These are phyloP conservation scores for Orbilia oligospora DNA, from an alignment of 2,329 filamentous ascomycete genomes.

Conservation along the genomic window DNA sequence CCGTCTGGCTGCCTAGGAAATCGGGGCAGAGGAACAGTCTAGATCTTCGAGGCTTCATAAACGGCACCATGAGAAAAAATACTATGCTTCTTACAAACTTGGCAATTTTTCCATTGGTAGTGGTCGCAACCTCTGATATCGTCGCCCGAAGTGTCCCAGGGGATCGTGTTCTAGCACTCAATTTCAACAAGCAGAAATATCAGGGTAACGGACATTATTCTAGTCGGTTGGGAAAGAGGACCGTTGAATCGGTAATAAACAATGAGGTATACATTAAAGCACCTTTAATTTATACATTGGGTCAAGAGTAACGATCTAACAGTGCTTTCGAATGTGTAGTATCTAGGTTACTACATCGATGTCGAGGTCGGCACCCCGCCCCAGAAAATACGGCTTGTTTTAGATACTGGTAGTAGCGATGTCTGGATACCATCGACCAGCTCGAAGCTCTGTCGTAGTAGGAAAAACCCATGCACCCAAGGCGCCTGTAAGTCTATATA, in stretches of 20 bases:
- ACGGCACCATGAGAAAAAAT: constrained; percentile 18
- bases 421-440: constrained; percentile 70
- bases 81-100: constrained; percentile 33
- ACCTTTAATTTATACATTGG: not conserved
- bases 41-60: not conserved
- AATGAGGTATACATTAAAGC: constrained; percentile 38
- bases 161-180: constrained; percentile 36
- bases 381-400: constrained; percentile 72
- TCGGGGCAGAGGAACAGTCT: too few relatives aligned
- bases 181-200: constrained; percentile 43
- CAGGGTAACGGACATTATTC: constrained; percentile 16
- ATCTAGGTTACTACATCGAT: constrained; percentile 71
- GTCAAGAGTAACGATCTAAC: not conserved
- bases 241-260: constrained; percentile 31
- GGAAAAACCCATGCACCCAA: constrained; percentile 59
- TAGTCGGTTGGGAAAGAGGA: constrained; percentile 24
- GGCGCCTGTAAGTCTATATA: constrained; percentile 61
- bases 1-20: too few relatives aligned
- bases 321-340: constrained; percentile 60
- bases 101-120: not conserved
- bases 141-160: constrained; percentile 11
- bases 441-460: constrained; percentile 61
- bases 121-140: constrained; percentile 21
- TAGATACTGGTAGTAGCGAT: constrained; percentile 77
- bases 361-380: constrained; percentile 74